Evolutionary conservation across 352 stramenopile species (phyloP), one percentile per base, ranked within the genome.

Genomic region (Phytophthora ramorum): DNA sequence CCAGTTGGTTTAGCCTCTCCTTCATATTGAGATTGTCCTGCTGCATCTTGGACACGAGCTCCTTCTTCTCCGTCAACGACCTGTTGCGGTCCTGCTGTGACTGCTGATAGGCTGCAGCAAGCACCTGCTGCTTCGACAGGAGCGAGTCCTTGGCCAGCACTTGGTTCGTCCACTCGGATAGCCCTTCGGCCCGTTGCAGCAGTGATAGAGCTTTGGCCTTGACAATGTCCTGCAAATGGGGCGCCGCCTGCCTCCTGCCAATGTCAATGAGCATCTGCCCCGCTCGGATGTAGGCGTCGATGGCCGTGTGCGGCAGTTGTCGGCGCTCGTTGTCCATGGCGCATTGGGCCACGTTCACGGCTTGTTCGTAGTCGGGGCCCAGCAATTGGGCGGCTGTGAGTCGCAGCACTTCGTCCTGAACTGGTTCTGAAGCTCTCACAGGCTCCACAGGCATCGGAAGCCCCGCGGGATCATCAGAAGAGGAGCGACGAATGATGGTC

Each of bases 201-300:
- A 93, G 52, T 24, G 83, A 73, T 5, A 92, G 71, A n/a, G 87
- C 87, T 71, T 93, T 95, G 20, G 86, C 78, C 51, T 90, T 89
- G 1, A 95, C 71, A 57, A 92, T 89, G n/a, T 83, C 83, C 61
- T 93, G 85, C n/a, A 93, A 55, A 55, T 90, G 66, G n/a, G 74
- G 69, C 0, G 73, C 74, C 2, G 73, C 71, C 62, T 95, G 85
- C 44, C 76, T 62, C 24, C 85, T 77, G 5, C 87, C 87, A 19
- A 95, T 81, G 12, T 76, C 67, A 35, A 92, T 86, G 19, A 95
- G 78, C 63, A 84, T 69, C 44, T 91, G 79, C 1, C 85, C 87
- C 2, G 87, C 84, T 16, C 66, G 49, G 43, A 92, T 90, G 58
- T 95, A 95, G n/a, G 55, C 72, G 55, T 91, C 66, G 51, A 95